Evolutionary conservation across 495 filamentous ascomycete species (phyloP), one percentile per base, ranked within the genome.

Genomic region (Aspergillus conjunctus): DNA sequence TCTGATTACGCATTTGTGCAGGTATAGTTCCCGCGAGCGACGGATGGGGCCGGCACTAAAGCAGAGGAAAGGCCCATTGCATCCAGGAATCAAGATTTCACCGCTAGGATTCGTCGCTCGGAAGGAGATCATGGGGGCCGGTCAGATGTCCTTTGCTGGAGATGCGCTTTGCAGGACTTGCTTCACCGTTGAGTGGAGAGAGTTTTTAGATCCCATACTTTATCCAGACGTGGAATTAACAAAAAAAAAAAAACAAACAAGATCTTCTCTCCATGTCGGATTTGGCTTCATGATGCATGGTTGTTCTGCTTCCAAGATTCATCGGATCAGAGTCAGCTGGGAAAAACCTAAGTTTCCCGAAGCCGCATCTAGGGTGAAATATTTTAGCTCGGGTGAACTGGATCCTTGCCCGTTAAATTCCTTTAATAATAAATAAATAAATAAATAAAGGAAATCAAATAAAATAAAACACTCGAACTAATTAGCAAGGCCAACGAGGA

Each of bases 11-110:
- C 21, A 51, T 12, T 51, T 30, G 11, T 26, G 26, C 49, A 51
- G 32, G 49, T 31, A 51, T 54, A 60, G 58, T 48, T 46, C 58
- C 58, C 51, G 60, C 48, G 20, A 10, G 17, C 9, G 2, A 48
- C 60, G 60, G 60, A 62, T 62, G 53, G 52, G 46, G 34, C 54
- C 54, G 60, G 54, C 53, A 56, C 60, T 62, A 62, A 58, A 58
- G 45, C 20, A 56, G 31, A 43, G 37, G 22, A 54, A 32, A 22
- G 50, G 34, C 49, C 50, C 15, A 39, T 15, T 41, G 26, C 15
- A 1, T 9, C 48, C n/a, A 17, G 15, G 39, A 26, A 12, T 22
- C 44, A 20, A 48, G 14, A n/a, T n/a, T n/a, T n/a, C n/a, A n/a
- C n/a, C n/a, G n/a, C 50, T 11, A 52, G 50, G 50, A 31, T 18